phyloP scores from a whole-genome alignment of 2,329 filamentous ascomycete genomes.

The Xylaria sp. region DNA sequence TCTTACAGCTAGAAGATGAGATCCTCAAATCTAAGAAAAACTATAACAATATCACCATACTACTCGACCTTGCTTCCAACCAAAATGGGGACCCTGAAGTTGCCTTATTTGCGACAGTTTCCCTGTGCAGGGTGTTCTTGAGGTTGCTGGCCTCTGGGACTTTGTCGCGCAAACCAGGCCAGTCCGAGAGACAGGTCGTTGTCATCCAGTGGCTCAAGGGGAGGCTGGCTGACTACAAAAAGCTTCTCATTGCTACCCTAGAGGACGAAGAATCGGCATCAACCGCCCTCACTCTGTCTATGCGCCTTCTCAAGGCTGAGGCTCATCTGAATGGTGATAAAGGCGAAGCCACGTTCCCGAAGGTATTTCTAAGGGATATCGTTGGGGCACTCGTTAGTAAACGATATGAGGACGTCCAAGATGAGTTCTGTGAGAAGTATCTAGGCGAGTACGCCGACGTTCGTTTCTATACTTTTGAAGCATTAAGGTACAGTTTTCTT shows the following conservation, averaged over 20 bases:
- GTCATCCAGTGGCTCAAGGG: constrained; percentile 84
- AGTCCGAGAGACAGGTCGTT: constrained; percentile 77
- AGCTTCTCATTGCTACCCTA: constrained; percentile 70
- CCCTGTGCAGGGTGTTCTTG: constrained; percentile 87
- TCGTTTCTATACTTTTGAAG: constrained; percentile 82
- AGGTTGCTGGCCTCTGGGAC: constrained; percentile 80
- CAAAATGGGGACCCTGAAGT: constrained; percentile 64
- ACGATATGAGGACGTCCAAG: constrained; percentile 68
- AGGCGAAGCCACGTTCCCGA: constrained; percentile 76
- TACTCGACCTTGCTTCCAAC: constrained; percentile 70
- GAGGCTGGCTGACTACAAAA: constrained; percentile 77
- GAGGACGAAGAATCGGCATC: constrained; percentile 71
- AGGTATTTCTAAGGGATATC: constrained; percentile 72
- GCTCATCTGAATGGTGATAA: constrained; percentile 69
- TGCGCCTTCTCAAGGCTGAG: constrained; percentile 87
- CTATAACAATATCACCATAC: constrained; percentile 86
- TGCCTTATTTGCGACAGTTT: constrained; percentile 76
- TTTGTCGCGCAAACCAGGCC: constrained; percentile 72
- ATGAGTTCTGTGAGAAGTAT: constrained; percentile 82
- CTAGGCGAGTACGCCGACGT: constrained; percentile 85
- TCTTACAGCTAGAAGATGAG: constrained; percentile 80
- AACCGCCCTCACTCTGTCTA: constrained; percentile 79
- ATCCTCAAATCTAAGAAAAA: constrained; percentile 88
- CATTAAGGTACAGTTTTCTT: constrained; percentile 68
- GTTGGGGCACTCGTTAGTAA: constrained; percentile 70